These are phyloP conservation scores for Carallia brachiata DNA, from an alignment of 345 rosid genomes.

Conservation along the genomic window DNA sequence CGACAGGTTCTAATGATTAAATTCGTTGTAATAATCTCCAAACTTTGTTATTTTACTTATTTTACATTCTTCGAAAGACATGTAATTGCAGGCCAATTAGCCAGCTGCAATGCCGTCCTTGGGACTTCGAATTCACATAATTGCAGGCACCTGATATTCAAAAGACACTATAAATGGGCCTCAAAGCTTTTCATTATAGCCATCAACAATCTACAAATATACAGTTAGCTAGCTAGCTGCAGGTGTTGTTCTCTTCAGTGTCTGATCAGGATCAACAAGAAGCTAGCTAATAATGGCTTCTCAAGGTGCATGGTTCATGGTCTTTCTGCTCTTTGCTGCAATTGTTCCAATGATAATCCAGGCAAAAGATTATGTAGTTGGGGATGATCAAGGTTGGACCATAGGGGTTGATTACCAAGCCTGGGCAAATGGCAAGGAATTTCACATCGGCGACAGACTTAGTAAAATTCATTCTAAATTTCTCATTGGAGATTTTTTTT, in stretches of 20 bases:
- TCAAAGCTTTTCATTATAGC: too few species aligned
- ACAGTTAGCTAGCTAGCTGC: neutral
- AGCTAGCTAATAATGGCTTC: too few species aligned
- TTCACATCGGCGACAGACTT: conserved; percentile 36
- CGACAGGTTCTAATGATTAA: too few species aligned
- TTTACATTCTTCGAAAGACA: neutral
- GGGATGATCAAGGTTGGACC: conserved; percentile 38
- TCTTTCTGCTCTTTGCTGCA: too few species aligned
- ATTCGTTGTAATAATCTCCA: conserved; percentile 1
- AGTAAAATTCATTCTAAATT: conserved; percentile 10
- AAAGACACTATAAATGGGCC: neutral
- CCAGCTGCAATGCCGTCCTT: conserved; percentile 5
- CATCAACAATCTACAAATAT: too few species aligned
- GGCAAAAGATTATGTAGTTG: conserved; percentile 29
- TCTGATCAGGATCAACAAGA: too few species aligned
- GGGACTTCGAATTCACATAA: neutral
- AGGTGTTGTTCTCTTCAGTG: too few species aligned
- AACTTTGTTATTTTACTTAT: neutral
- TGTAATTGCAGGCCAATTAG: neutral
- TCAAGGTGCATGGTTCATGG: too few species aligned
- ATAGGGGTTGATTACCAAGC: conserved; percentile 27
- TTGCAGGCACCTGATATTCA: neutral
- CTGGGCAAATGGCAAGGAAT: conserved; percentile 39
- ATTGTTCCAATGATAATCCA: neutral
- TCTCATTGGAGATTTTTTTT: too few species aligned